A percentile compares a stretch with the other conserved stretches of the same genome.
Conservation (phyloP, 2,329 filamentous ascomycete genomes). For the Stachybotrys chartarum region DNA sequence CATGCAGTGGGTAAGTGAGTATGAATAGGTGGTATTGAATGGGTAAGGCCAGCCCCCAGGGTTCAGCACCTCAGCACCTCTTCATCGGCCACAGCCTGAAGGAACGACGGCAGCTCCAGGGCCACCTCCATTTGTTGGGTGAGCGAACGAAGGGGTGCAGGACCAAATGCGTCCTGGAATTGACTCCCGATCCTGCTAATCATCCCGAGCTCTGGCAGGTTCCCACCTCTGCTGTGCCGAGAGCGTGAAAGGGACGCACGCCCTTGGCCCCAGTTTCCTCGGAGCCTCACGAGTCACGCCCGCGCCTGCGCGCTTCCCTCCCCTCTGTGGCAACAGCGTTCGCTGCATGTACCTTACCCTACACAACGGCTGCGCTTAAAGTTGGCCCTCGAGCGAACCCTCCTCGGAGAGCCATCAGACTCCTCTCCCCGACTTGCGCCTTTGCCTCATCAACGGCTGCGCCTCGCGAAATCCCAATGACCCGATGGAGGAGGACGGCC, state of each 20-base stretch:
- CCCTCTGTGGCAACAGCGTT: not conserved
- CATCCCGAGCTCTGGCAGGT: no score
- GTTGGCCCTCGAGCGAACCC: not conserved
- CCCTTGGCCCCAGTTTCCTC: slow-evolving; percentile 8
- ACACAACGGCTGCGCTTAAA: not conserved
- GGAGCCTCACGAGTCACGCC: slow-evolving; percentile 5
- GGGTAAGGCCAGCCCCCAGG: no score
- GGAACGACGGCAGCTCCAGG: no score
- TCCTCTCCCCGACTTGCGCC: not conserved
- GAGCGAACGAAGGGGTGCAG: no score
- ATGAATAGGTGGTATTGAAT: no score
- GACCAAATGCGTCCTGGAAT: no score
- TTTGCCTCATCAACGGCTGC: not conserved
- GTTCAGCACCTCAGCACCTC: no score
- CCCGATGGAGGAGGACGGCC: slow-evolving; percentile 33
- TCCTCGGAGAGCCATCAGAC: not conserved
- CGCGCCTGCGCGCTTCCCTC: not conserved
- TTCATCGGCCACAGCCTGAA: no score
- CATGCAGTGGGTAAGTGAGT: no score
- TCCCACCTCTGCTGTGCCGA: not conserved
- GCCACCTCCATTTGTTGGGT: no score
- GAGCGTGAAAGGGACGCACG: not conserved
- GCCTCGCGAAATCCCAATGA: not conserved
- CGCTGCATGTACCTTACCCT: not conserved
- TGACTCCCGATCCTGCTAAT: no score